Conservation (phyloP, 2,329 filamentous ascomycete species). For the Madurella fahalii region DNA sequence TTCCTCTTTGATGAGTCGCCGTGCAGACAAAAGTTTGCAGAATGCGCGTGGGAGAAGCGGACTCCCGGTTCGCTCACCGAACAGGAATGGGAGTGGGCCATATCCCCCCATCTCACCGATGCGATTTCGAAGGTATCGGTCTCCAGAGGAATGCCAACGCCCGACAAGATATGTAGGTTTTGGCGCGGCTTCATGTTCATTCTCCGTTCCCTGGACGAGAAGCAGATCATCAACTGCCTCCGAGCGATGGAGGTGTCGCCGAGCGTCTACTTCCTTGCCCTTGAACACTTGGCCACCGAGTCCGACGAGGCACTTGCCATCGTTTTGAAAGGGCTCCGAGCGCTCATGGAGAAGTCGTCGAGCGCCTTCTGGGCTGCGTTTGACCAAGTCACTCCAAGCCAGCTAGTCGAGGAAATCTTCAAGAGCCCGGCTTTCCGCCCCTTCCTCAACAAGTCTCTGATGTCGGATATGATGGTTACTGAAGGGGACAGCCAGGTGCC, state of each 20-base stretch:
- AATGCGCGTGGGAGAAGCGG: slow-evolving; percentile 63
- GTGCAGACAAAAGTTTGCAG: slow-evolving; percentile 63
- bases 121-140: slow-evolving; percentile 61
- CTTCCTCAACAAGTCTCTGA: slow-evolving; percentile 59
- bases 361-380: slow-evolving; percentile 86
- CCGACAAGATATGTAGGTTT: slow-evolving; percentile 59
- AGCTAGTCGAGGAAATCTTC: slow-evolving; percentile 81
- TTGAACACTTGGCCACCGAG: slow-evolving; percentile 46
- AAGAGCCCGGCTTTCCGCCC: slow-evolving; percentile 62
- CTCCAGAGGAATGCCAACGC: slow-evolving; percentile 39
- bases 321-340: slow-evolving; percentile 65
- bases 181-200: slow-evolving; percentile 77
- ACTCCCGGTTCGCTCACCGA: slow-evolving; percentile 57
- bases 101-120: slow-evolving; percentile 66
- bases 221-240: slow-evolving; percentile 72
- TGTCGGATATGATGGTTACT: slow-evolving; percentile 46
- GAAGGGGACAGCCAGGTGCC: slow-evolving; percentile 53
- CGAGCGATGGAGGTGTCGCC: slow-evolving; percentile 74
- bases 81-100: slow-evolving; percentile 82
- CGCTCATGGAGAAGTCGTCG: slow-evolving; percentile 69
- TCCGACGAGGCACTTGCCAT: slow-evolving; percentile 59
- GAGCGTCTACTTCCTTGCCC: slow-evolving; percentile 62
- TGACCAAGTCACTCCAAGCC: slow-evolving; percentile 71
- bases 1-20: slow-evolving; percentile 77
- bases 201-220: slow-evolving; percentile 66